Conservation (phyloP, 495 filamentous ascomycete species). For the Extremus antarcticus region DNA sequence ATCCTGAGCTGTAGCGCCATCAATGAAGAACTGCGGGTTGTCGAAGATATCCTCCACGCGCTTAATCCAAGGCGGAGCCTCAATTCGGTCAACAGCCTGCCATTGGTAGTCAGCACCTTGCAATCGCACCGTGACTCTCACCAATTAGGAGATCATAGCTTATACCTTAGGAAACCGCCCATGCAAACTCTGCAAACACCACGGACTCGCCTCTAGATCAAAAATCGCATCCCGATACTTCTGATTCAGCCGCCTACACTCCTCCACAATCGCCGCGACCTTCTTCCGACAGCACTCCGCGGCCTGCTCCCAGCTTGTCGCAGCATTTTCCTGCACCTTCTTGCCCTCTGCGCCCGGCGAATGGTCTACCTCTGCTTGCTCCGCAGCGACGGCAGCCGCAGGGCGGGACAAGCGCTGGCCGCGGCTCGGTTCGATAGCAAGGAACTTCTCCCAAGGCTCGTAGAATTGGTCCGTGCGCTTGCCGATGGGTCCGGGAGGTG, state of each 20-base stretch:
- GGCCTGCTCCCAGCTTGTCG: conserved; percentile 53
- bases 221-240: conserved; percentile 87
- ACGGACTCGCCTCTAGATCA: conserved; percentile 46
- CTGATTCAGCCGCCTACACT: conserved; percentile 75
- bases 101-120: too few species aligned
- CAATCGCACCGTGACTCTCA: background rate
- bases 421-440: conserved; percentile 14
- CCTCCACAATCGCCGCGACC: conserved; percentile 69
- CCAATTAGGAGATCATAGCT: background rate
- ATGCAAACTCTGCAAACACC: conserved; percentile 15
- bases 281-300: conserved; percentile 56
- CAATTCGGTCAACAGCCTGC: background rate
- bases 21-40: conserved; percentile 42
- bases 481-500: background rate
- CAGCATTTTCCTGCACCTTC: conserved; percentile 6
- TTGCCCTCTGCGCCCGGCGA: conserved; percentile 7
- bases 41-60: conserved; percentile 68
- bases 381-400: background rate
- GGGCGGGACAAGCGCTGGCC: conserved; percentile 1
- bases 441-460: conserved; percentile 17
- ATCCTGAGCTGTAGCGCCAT: conserved; percentile 67
- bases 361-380: conserved; percentile 1
- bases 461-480: conserved; percentile 9
- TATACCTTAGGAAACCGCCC: conserved; percentile 9
- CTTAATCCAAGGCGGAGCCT: conserved; percentile 26